Conservation (phyloP, 306 rosid species). For the Cotoneaster glaucophyllus region DNA sequence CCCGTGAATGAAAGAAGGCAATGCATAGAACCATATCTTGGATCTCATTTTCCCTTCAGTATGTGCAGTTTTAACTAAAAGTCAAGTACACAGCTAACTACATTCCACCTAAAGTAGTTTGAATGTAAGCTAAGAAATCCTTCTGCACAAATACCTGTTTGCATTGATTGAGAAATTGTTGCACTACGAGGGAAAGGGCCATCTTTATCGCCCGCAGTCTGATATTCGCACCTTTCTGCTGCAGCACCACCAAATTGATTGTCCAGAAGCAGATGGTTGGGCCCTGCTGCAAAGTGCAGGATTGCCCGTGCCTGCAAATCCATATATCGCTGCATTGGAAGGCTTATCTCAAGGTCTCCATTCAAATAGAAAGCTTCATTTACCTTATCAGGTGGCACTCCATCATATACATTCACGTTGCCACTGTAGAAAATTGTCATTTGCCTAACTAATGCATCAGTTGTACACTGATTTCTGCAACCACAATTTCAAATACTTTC, state of each 20-base stretch:
- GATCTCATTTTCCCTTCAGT: constrained; percentile 10
- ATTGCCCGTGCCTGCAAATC: constrained; percentile 85
- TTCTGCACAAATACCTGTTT: constrained; percentile 51
- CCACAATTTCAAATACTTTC: constrained; percentile 27
- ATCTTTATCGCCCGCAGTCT: constrained; percentile 44
- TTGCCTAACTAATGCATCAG: constrained; percentile 52
- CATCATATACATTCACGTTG: constrained; percentile 94
- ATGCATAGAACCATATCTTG: background rate
- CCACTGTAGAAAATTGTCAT: constrained; percentile 96
- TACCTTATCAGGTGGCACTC: constrained; percentile 85
- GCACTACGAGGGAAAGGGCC: constrained; percentile 36
- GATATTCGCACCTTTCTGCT: constrained; percentile 38
- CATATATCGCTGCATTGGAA: constrained; percentile 37
- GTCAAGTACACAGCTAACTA: background rate
- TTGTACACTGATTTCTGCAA: constrained; percentile 51
- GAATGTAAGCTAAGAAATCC: constrained; percentile 4
- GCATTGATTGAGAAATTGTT: constrained; percentile 44
- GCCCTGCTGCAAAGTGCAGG: constrained; percentile 85
- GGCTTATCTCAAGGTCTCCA: constrained; percentile 34
- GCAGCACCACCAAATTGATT: constrained; percentile 41
- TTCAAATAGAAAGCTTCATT: constrained; percentile 25
- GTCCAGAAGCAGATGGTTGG: constrained; percentile 43
- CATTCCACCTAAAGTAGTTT: constrained; percentile 1
- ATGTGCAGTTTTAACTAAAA: background rate
- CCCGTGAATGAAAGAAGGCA: background rate